phyloP scores from a whole-genome alignment of 2,329 filamentous ascomycete species.

The Calonectria hongkongensis region DNA sequence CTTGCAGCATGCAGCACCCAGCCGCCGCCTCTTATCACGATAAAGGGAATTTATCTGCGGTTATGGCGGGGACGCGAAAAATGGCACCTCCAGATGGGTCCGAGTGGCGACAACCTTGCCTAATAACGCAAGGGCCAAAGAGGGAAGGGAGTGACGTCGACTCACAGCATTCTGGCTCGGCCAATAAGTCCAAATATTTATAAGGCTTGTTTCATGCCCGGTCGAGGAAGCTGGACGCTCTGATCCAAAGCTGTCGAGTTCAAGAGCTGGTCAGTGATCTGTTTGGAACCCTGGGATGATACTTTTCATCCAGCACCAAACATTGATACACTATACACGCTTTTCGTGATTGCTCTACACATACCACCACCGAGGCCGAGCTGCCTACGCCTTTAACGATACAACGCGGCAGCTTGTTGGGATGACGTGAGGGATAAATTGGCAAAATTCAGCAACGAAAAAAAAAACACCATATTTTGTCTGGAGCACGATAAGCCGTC shows the following conservation, averaged over 20 bases:
- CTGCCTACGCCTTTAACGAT: background rate
- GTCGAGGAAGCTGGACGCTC: background rate
- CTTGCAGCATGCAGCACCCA: slow-evolving; percentile 18
- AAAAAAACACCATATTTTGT: background rate
- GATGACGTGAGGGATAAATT: slow-evolving; percentile 33
- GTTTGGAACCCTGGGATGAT: slow-evolving; percentile 7
- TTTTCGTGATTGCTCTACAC: slow-evolving; percentile 8
- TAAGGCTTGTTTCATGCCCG: slow-evolving; percentile 30
- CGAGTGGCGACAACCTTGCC: slow-evolving; percentile 26
- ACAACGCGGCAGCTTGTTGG: slow-evolving; percentile 12
- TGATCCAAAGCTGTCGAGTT: background rate
- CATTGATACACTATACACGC: slow-evolving; percentile 14
- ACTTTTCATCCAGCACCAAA: slow-evolving; percentile 2
- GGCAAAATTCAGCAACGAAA: slow-evolving; percentile 1
- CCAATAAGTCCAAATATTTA: slow-evolving; percentile 30
- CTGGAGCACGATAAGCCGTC: background rate
- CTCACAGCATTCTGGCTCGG: slow-evolving; percentile 18
- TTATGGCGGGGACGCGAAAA: slow-evolving; percentile 34
- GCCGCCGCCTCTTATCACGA: slow-evolving; percentile 24
- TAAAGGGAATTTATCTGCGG: slow-evolving; percentile 21
- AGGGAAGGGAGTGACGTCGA: slow-evolving; percentile 33
- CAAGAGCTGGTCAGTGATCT: slow-evolving; percentile 10
- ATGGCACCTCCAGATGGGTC: slow-evolving; percentile 27
- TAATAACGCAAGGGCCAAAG: slow-evolving; percentile 32
- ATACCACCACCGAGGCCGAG: slow-evolving; percentile 5